A percentile compares a stretch with the other conserved stretches of the same genome.
phyloP scores from a whole-genome alignment of 306 rosid species.

The Quercus wislizeni region DNA sequence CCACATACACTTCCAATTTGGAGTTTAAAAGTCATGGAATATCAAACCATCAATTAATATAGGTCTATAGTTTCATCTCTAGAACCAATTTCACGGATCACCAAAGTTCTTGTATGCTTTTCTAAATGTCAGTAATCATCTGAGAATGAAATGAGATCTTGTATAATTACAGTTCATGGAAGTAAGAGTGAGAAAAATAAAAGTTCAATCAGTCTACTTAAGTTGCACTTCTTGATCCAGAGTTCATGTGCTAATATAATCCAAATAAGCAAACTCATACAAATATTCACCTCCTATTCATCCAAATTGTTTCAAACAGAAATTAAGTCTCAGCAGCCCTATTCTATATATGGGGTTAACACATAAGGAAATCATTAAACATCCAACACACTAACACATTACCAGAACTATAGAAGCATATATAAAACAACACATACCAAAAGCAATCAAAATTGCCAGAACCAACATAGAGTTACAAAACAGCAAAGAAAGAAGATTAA shows the following conservation, averaged over 20 bases:
- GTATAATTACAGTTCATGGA: background rate
- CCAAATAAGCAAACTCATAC: background rate
- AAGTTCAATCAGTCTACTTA: background rate
- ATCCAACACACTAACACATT: background rate
- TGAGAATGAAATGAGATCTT: background rate
- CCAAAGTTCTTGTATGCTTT: background rate
- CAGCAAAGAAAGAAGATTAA: background rate
- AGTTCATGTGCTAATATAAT: background rate
- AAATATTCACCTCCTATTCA: background rate
- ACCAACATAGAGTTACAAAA: background rate
- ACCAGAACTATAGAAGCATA: background rate
- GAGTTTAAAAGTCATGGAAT: background rate
- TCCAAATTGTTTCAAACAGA: background rate
- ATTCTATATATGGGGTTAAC: background rate
- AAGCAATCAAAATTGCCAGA: constrained; percentile 20
- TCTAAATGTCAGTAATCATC: too few species aligned
- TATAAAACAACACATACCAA: background rate
- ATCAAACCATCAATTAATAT: background rate
- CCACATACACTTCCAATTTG: background rate
- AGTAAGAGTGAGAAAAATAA: background rate
- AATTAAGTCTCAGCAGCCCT: background rate
- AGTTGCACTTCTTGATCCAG: constrained; percentile 2
- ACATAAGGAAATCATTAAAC: background rate
- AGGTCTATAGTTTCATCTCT: constrained; percentile 13
- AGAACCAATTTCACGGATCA: background rate